Conservation (phyloP, 164 flowering plant genomes). For the Umbellularia californica region DNA sequence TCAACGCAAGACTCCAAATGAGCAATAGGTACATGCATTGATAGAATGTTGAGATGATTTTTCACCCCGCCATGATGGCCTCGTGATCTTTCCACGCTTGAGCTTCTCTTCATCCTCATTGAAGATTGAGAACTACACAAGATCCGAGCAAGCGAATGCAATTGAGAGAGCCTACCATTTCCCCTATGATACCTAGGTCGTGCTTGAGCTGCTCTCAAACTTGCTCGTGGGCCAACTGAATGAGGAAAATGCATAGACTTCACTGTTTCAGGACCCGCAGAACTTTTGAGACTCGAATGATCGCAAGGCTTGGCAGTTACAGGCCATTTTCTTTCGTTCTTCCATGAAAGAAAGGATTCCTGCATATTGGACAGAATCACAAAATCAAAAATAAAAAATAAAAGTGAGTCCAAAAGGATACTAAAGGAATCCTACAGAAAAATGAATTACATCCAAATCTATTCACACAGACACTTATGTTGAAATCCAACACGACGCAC, state of each 20-base stretch:
- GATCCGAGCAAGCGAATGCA: constrained; percentile 34
- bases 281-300: constrained; percentile 7
- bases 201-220: constrained; percentile 29
- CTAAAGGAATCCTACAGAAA: not conserved
- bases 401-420: not conserved
- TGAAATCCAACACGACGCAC: no score
- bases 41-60: constrained; percentile 32
- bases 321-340: constrained; percentile 20
- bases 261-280: constrained; percentile 4
- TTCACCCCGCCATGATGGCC: constrained; percentile 16
- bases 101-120: constrained; percentile 8
- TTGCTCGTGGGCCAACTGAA: constrained; percentile 6
- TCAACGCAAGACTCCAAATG: constrained; percentile 18
- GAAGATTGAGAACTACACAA: constrained; percentile 18
- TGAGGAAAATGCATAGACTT: constrained; percentile 36
- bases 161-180: constrained; percentile 24
- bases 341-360: constrained; percentile 46
- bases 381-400: not conserved
- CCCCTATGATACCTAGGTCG: constrained; percentile 11
- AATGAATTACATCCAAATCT: not conserved
- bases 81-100: constrained; percentile 1
- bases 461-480: no score
- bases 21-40: constrained; percentile 41
- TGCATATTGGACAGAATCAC: constrained; percentile 55
- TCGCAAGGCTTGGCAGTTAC: not conserved